Conservation (phyloP, 164 flowering plant genomes). For the Chloranthus sessilifolius region DNA sequence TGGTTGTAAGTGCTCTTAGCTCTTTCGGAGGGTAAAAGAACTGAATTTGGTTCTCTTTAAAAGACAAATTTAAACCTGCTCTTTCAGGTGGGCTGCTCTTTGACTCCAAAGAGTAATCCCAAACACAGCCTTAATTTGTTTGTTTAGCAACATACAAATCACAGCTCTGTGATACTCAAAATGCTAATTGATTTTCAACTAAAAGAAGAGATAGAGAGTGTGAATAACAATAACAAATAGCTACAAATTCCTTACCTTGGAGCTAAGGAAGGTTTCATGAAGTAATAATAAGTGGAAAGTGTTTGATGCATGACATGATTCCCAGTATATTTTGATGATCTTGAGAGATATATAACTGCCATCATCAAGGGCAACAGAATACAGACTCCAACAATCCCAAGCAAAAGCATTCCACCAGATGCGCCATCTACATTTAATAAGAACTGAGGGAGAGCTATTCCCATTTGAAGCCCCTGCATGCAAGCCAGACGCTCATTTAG, state of each 20-base stretch:
- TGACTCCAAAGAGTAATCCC: too few species aligned
- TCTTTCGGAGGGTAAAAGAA: too few species aligned
- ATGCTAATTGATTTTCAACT: constrained; percentile 5
- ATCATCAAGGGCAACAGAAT: constrained; percentile 86
- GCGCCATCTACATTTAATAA: constrained; percentile 87
- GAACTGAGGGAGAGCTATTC: constrained; percentile 95
- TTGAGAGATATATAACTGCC: constrained; percentile 88
- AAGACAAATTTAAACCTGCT: too few species aligned
- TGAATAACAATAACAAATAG: neutral
- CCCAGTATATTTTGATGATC: constrained; percentile 85
- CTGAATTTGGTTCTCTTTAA: too few species aligned
- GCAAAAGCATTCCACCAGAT: constrained; percentile 83
- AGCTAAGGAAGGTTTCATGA: constrained; percentile 95
- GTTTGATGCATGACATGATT: constrained; percentile 97
- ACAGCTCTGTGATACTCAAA: too few species aligned
- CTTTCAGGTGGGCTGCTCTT: too few species aligned
- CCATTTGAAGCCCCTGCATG: constrained; percentile 93
- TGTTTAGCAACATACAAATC: too few species aligned
- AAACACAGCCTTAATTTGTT: too few species aligned
- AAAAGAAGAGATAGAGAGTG: neutral
- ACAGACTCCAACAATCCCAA: constrained; percentile 88
- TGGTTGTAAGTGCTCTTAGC: too few species aligned
- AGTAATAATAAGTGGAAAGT: constrained; percentile 59
- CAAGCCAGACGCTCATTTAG: constrained; percentile 4
- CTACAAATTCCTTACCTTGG: constrained; percentile 58